Evolutionary conservation across 768 basidiomycete species (phyloP), one percentile per base, ranked within the genome.

Genomic region (Mycena floridula): DNA sequence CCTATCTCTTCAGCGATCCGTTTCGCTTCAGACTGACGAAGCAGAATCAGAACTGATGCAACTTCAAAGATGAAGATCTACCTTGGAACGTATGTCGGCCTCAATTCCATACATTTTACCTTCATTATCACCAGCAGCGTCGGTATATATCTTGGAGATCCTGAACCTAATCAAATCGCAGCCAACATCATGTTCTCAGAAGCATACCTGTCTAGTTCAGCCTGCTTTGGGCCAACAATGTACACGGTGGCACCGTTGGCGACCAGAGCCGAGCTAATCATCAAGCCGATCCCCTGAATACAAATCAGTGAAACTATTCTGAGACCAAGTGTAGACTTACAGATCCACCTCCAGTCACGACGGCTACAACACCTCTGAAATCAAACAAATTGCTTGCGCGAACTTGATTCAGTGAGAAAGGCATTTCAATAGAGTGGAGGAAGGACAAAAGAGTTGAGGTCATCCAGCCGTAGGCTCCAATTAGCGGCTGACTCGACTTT

Each of bases 221-320:
- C 58, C 47, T 72, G 69, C 7, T 58, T 61, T 2, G 67, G 69
- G 0, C 71, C 74, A 23, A 74, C 65, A 35, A 74, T 70, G 43
- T 73, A 74, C 3, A 76, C 74, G 0, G 61, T 69, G 1, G 74
- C 74, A 7, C 72, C 71, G 47, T 76, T 76, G 3, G 71, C 69
- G 8, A 73, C 49, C 2, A 76, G 55, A 0, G 73, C 71, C 8
- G 67, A 65, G 45, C 61, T 64, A 18, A 76, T 72, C 74, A 76
- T 76, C 35, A 74, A 54, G 1, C 74, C 74, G n/a, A 74, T 73
- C 0, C 74, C 74, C 70, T 68, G 45, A 25, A 30, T 8, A 25
- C 23, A 7, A 37, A 18, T 32, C 5, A 26, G 6, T 40, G 7
- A 15, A 8, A 13, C 36, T 18, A 27, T n/a, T n/a, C n/a, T n/a